These are phyloP conservation scores for Podila minutissima DNA, from an alignment of 192 early-diverging fungal species.

Conservation along the genomic window DNA sequence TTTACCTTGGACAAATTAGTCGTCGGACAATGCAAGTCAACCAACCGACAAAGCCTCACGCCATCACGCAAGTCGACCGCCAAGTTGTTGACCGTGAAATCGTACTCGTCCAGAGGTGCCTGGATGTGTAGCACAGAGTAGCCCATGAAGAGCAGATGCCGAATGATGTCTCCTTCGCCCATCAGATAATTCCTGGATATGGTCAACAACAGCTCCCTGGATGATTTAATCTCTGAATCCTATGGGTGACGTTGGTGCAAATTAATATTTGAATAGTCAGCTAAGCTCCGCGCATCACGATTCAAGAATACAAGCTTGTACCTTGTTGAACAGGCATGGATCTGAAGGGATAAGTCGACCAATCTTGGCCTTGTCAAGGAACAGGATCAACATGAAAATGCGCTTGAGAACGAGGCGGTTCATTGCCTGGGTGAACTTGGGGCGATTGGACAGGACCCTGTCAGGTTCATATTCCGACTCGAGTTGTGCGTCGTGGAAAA, in stretches of 20 bases:
- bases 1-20: slow-evolving; percentile 29
- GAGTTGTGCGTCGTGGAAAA: slow-evolving; percentile 43
- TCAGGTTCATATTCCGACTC: slow-evolving; percentile 40
- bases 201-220: slow-evolving; percentile 13
- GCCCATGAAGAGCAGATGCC: slow-evolving; percentile 46
- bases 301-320: background rate
- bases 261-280: background rate
- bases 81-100: slow-evolving; percentile 45
- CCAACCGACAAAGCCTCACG: slow-evolving; percentile 32
- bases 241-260: background rate
- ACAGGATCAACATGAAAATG: slow-evolving; percentile 50
- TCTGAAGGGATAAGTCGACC: slow-evolving; percentile 41
- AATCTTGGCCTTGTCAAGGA: slow-evolving; percentile 50
- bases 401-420: slow-evolving; percentile 33
- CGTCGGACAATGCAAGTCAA: slow-evolving; percentile 36
- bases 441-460: slow-evolving; percentile 35
- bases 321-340: slow-evolving; percentile 52
- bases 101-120: slow-evolving; percentile 43
- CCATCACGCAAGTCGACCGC: slow-evolving; percentile 49
- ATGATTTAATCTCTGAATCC: slow-evolving; percentile 46
- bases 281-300: background rate
- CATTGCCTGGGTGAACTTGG: slow-evolving; percentile 46
- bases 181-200: slow-evolving; percentile 42
- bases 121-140: slow-evolving; percentile 43
- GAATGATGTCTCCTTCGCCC: slow-evolving; percentile 50